Conservation (phyloP, 108 stramenopile species). For the Skeletonema menzelii region DNA sequence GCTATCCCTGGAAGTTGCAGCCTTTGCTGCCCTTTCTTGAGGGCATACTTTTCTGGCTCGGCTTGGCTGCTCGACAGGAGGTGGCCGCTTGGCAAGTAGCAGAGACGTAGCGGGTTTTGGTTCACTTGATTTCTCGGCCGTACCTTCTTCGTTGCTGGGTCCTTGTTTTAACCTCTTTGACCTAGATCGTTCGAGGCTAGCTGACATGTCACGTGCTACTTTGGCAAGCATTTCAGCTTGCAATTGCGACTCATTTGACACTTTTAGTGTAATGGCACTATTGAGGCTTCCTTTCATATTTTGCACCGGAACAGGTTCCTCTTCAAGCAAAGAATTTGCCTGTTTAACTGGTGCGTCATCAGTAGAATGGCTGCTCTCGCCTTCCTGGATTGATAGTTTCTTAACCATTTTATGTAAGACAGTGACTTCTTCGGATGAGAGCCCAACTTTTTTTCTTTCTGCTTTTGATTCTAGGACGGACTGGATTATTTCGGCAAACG, state of each 20-base stretch:
- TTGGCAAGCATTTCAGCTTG: slow-evolving; percentile 1
- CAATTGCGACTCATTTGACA: neutral
- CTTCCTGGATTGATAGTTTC: neutral
- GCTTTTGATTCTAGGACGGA: neutral
- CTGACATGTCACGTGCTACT: neutral
- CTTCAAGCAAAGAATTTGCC: neutral
- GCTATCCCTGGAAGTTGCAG: neutral
- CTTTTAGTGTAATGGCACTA: neutral
- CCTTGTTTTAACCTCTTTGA: neutral
- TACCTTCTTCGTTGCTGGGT: neutral
- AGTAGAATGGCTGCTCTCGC: neutral
- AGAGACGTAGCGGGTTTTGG: too few relatives aligned
- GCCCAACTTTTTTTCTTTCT: neutral
- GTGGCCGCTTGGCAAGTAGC: neutral
- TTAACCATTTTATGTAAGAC: neutral
- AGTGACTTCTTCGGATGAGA: neutral
- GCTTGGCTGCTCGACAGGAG: neutral
- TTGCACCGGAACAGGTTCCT: neutral
- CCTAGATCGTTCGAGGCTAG: slow-evolving; percentile 1
- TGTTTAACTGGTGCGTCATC: neutral
- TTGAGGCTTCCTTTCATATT: neutral
- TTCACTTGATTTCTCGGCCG: too few relatives aligned
- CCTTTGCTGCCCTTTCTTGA: too few relatives aligned
- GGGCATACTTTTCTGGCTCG: neutral
- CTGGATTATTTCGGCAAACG: neutral